Percentiles rank a stretch among this genome's conserved stretches.
Conservation (phyloP, 2,329 filamentous ascomycete species). For the Aspergillus ustus region DNA sequence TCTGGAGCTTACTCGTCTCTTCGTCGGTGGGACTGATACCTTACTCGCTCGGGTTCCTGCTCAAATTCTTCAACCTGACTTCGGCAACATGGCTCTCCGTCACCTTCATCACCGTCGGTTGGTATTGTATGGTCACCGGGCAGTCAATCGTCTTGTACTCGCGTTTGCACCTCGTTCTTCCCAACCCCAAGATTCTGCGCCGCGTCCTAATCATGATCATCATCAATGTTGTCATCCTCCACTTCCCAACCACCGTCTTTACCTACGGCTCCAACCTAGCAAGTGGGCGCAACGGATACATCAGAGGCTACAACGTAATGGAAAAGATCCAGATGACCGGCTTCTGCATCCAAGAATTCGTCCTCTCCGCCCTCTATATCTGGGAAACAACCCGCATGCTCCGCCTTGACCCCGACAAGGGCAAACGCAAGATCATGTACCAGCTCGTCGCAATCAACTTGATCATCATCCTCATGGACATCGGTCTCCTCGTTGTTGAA, state of each 20-base stretch:
- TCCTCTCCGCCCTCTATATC: slow-evolving; percentile 60
- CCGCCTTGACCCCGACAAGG: slow-evolving; percentile 48
- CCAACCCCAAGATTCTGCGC: slow-evolving; percentile 44
- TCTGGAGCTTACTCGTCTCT: slow-evolving; percentile 54
- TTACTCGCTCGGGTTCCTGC: slow-evolving; percentile 52
- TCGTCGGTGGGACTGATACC: slow-evolving; percentile 50
- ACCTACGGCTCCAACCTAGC: slow-evolving; percentile 50
- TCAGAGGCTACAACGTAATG: slow-evolving; percentile 50
- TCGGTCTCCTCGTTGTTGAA: slow-evolving; percentile 49
- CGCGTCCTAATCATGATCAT: slow-evolving; percentile 54
- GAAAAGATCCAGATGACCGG: slow-evolving; percentile 62
- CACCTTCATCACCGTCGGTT: slow-evolving; percentile 51
- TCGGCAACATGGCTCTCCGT: slow-evolving; percentile 44
- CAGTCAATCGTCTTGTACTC: slow-evolving; percentile 57
- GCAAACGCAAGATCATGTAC: slow-evolving; percentile 52
- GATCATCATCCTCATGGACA: slow-evolving; percentile 53
- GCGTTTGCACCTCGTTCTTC: slow-evolving; percentile 53
- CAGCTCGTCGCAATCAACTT: slow-evolving; percentile 56
- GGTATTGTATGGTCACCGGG: slow-evolving; percentile 55
- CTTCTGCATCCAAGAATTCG: slow-evolving; percentile 61
- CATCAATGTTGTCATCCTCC: slow-evolving; percentile 48
- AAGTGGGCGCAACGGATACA: slow-evolving; percentile 27
- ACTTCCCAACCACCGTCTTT: slow-evolving; percentile 52
- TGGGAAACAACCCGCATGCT: slow-evolving; percentile 58
- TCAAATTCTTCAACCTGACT: slow-evolving; percentile 52